Evolutionary conservation across 768 basidiomycete species (phyloP).

Genomic region (Rhodotorula sphaerocarpa): DNA sequence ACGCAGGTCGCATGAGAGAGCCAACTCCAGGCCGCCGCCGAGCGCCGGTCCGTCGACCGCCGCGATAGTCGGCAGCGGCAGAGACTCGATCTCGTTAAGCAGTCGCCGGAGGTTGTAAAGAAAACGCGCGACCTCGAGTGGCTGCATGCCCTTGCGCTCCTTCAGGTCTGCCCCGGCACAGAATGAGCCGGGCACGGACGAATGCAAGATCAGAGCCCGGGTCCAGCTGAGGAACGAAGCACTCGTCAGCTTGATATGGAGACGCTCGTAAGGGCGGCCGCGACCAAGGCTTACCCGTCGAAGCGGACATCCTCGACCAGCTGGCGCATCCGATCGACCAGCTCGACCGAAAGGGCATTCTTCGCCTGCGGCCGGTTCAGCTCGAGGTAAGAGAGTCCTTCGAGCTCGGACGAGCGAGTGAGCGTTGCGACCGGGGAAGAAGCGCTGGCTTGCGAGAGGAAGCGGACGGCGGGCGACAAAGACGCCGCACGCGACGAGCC

Average conservation of each 20-base stretch:
- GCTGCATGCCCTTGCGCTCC: slow-evolving; percentile 76
- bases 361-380: slow-evolving; percentile 73
- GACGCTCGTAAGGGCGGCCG: neutral
- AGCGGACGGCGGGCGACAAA: too few relatives aligned
- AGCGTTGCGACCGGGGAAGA: slow-evolving; percentile 1
- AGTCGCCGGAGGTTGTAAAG: slow-evolving; percentile 65
- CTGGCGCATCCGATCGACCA: slow-evolving; percentile 51
- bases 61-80: slow-evolving; percentile 75
- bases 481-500: too few relatives aligned
- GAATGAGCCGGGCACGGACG: slow-evolving; percentile 65
- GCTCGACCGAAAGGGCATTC: slow-evolving; percentile 72
- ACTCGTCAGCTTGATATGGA: neutral
- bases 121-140: slow-evolving; percentile 64
- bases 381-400: slow-evolving; percentile 64
- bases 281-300: slow-evolving; percentile 15
- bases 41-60: slow-evolving; percentile 89
- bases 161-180: slow-evolving; percentile 85
- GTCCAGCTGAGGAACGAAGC: slow-evolving; percentile 47
- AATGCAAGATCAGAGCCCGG: slow-evolving; percentile 74
- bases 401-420: slow-evolving; percentile 32
- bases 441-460: neutral
- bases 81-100: slow-evolving; percentile 63
- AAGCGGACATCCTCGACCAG: slow-evolving; percentile 28
- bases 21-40: slow-evolving; percentile 83
- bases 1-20: slow-evolving; percentile 80